These are phyloP conservation scores for Salicornia ramosissima DNA, from an alignment of 148 eudicot genomes.

Conservation along the genomic window DNA sequence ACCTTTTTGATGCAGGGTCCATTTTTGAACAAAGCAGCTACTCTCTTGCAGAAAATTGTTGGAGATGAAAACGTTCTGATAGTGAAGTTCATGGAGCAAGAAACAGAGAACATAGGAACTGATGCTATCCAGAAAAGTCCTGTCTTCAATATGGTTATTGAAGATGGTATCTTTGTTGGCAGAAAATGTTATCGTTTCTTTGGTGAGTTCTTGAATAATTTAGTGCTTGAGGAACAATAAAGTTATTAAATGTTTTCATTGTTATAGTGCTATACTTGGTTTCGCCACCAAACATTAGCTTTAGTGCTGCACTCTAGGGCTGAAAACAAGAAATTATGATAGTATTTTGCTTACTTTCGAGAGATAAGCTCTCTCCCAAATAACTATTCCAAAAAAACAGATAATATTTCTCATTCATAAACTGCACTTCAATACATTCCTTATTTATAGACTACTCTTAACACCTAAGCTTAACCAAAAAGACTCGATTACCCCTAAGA, in stretches of 20 bases:
- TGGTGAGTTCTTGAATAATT: conserved; percentile 31
- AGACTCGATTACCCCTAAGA: too few species aligned
- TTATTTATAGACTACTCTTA: too few species aligned
- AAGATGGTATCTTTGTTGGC: conserved; percentile 57
- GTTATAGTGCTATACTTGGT: background rate
- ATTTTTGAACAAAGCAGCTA: conserved; percentile 37
- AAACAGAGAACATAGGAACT: background rate
- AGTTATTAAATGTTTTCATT: background rate
- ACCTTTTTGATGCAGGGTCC: conserved; percentile 43
- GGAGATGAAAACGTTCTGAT: conserved; percentile 63
- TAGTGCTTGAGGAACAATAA: background rate
- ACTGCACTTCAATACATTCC: too few species aligned
- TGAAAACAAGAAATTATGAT: too few species aligned
- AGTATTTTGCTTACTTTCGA: too few species aligned
- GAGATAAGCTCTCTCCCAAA: too few species aligned
- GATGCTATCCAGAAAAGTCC: background rate
- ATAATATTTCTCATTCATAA: too few species aligned
- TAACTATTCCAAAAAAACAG: too few species aligned
- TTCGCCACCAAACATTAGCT: too few species aligned
- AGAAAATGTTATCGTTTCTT: conserved; percentile 47
- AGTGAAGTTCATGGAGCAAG: conserved; percentile 46
- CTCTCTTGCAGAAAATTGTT: conserved; percentile 51
- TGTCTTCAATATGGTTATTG: conserved; percentile 22
- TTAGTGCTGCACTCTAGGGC: too few species aligned
- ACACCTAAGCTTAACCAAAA: too few species aligned